phyloP scores from a whole-genome alignment of 192 early-diverging fungal species.

The Coemansia sp. region DNA sequence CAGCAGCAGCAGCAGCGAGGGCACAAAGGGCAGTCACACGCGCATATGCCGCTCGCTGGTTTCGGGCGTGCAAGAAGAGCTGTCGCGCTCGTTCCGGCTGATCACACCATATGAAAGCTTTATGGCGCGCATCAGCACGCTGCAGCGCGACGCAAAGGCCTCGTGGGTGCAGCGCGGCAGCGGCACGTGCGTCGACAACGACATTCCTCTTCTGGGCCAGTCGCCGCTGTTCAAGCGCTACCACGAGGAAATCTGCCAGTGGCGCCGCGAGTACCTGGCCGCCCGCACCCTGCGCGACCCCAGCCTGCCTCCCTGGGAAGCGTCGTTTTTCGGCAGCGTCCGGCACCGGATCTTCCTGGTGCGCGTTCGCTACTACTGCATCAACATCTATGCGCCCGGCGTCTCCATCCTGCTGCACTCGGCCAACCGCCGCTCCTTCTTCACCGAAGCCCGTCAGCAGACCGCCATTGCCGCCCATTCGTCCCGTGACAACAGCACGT shows the following conservation, averaged over 20 bases:
- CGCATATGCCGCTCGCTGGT: constrained; percentile 4
- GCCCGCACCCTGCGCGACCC: constrained; percentile 17
- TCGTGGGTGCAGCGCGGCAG: constrained; percentile 11
- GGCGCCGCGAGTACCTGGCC: constrained; percentile 6
- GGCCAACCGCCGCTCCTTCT: constrained; percentile 43
- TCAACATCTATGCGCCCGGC: constrained; percentile 18
- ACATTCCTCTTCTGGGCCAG: constrained; percentile 10
- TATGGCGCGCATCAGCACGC: constrained; percentile 15
- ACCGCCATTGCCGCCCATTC: constrained; percentile 1
- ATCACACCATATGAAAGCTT: constrained; percentile 12
- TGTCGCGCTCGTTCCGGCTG: constrained; percentile 13
- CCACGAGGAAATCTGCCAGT: constrained; percentile 15
- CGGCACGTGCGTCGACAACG: neutral
- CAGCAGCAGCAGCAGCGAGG: neutral
- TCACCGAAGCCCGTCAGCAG: constrained; percentile 17
- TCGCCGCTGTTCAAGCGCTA: constrained; percentile 16
- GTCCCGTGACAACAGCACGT: constrained; percentile 7
- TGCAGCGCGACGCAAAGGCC: constrained; percentile 23
- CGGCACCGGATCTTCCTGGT: constrained; percentile 17
- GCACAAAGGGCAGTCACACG: neutral
- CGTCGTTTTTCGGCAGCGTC: constrained; percentile 23
- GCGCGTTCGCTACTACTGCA: constrained; percentile 36
- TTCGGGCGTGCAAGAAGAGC: constrained; percentile 4
- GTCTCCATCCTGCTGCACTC: constrained; percentile 24
- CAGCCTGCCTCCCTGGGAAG: constrained; percentile 3